Conservation (phyloP, 352 stramenopile species). For the Detonula confervacea region DNA sequence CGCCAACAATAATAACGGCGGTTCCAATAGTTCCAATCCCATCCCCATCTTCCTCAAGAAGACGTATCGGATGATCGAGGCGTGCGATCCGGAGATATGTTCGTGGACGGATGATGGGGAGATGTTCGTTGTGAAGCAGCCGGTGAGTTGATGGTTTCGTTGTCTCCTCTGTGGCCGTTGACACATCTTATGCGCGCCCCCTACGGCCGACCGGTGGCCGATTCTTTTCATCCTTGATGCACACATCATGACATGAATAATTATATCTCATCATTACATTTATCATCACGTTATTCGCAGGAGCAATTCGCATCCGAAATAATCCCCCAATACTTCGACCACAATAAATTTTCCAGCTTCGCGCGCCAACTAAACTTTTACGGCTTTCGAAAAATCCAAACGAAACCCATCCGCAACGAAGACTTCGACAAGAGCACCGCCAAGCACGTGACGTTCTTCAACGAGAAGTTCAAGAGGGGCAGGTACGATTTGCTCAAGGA, state of each 20-base stretch:
- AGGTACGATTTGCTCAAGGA: constrained; percentile 75
- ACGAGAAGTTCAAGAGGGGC: constrained; percentile 83
- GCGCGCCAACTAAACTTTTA: constrained; percentile 88
- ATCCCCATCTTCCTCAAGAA: constrained; percentile 63
- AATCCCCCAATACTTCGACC: constrained; percentile 89
- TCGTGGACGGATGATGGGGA: constrained; percentile 71
- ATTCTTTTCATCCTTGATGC: no score
- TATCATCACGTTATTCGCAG: constrained; percentile 7
- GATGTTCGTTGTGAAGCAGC: constrained; percentile 71
- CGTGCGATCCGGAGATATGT: constrained; percentile 66
- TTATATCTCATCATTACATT: background rate
- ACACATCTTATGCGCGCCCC: no score
- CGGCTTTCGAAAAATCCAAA: constrained; percentile 81
- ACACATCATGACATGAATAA: background rate
- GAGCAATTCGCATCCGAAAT: constrained; percentile 79
- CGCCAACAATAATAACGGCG: background rate
- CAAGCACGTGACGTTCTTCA: constrained; percentile 84
- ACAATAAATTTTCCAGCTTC: constrained; percentile 90
- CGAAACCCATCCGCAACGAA: constrained; percentile 65
- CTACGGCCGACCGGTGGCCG: no score
- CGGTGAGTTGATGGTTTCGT: no score
- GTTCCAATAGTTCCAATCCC: constrained; percentile 2
- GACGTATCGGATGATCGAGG: constrained; percentile 81
- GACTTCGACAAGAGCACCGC: constrained; percentile 72
- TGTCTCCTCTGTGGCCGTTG: no score